Evolutionary conservation across 257 asterid genomes (phyloP).

Genomic region (Penstemon eatonii): DNA sequence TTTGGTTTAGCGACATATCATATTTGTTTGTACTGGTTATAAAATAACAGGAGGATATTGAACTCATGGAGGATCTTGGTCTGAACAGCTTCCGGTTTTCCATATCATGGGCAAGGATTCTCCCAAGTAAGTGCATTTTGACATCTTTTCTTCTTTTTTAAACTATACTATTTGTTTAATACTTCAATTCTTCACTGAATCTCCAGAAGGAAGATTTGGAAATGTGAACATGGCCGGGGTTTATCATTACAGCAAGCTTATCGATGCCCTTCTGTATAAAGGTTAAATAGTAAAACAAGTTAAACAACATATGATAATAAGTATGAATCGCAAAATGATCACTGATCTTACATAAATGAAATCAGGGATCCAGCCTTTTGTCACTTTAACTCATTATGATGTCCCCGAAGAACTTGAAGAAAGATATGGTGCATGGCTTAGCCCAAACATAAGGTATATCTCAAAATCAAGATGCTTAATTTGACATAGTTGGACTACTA

Average conservation of each 20-base stretch:
- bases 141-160: background rate
- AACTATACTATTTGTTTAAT: background rate
- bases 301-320: too few relatives aligned
- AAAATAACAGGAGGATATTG: slow-evolving; percentile 54
- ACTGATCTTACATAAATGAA: background rate
- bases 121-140: slow-evolving; percentile 52
- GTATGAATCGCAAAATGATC: background rate
- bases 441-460: slow-evolving; percentile 45
- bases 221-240: slow-evolving; percentile 54
- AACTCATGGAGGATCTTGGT: slow-evolving; percentile 59
- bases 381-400: slow-evolving; percentile 58
- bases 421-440: slow-evolving; percentile 67
- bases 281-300: slow-evolving; percentile 23
- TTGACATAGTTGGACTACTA: background rate
- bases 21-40: background rate
- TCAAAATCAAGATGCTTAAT: background rate
- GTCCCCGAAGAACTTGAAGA: slow-evolving; percentile 75
- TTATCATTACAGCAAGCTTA: slow-evolving; percentile 53
- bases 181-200: background rate
- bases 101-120: slow-evolving; percentile 74
- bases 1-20: too few relatives aligned
- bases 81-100: slow-evolving; percentile 66
- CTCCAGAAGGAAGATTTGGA: slow-evolving; percentile 61
- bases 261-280: slow-evolving; percentile 51
- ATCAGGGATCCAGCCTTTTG: slow-evolving; percentile 65